These are phyloP conservation scores for Lactarius tabidus DNA, from an alignment of 768 basidiomycete species.

Conservation along the genomic window DNA sequence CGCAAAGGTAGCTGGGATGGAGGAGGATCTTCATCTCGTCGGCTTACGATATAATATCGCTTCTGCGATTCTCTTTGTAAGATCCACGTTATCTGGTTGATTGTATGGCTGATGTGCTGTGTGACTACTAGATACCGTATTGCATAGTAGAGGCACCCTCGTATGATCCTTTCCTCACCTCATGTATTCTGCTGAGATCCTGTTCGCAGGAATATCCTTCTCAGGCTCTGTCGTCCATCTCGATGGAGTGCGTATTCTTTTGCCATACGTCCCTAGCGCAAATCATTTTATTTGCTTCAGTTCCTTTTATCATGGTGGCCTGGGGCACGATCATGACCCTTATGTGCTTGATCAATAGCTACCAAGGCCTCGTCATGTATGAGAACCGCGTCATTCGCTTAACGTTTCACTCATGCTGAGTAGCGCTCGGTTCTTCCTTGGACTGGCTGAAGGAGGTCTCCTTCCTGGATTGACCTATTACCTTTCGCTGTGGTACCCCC, in stretches of 20 bases:
- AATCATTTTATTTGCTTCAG: slow-evolving; percentile 31
- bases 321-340: slow-evolving; percentile 40
- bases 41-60: slow-evolving; percentile 37
- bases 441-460: too few species aligned
- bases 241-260: slow-evolving; percentile 33
- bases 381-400: slow-evolving; percentile 18
- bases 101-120: neutral
- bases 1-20: slow-evolving; percentile 43
- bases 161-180: slow-evolving; percentile 26
- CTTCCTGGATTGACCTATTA: too few species aligned
- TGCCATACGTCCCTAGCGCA: neutral
- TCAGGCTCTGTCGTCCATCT: slow-evolving; percentile 37
- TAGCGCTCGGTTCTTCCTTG: too few species aligned
- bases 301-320: slow-evolving; percentile 37
- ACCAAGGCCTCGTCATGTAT: slow-evolving; percentile 33
- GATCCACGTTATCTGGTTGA: slow-evolving; percentile 7
- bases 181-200: neutral
- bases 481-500: too few species aligned
- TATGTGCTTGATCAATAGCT: slow-evolving; percentile 38
- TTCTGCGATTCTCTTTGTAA: slow-evolving; percentile 38
- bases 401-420: neutral
- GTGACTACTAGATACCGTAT: slow-evolving; percentile 33
- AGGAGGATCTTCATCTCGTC: slow-evolving; percentile 34
- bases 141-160: slow-evolving; percentile 39
- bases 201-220: slow-evolving; percentile 34